Evolutionary conservation across 163 green algal genomes (phyloP), one percentile per base, ranked within the genome.

Genomic region (Picocystis sp.): DNA sequence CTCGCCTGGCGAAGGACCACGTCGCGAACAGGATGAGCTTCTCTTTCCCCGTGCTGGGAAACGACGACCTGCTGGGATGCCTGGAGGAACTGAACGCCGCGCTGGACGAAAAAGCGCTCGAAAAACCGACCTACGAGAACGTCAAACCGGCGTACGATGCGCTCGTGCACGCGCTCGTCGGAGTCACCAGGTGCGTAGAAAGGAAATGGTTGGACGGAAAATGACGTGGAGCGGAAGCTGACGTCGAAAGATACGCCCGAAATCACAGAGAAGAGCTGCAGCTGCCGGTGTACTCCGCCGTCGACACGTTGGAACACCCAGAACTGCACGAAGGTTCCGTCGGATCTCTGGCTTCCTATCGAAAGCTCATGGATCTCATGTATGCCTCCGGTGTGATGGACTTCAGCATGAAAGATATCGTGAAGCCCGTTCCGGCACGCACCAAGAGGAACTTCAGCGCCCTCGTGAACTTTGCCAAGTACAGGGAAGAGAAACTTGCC

Each of bases 291-390:
- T 92, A 92, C 56, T 63, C n/a, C 22, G 79, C 79, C 1, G 83
- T 89, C 19, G 79, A 83, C 34, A 75, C 58, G 1, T 72, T 94
- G 34, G 83, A 94, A 60, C 93, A 77, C 55, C 84, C 85, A 11
- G 87, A 96, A 73, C 77, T 96, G 42, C 83, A 96, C 61, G 84
- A 94, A 38, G 83, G 93, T 50, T 86, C 77, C 34, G 89, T 94
- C n/a, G 75, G 78, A n/a, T 69, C 67, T 24, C 61, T 88, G 41
- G 80, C 80, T 50, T 93, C 93, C 58, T 61, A 78, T 24, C 50
- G 65, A 10, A 64, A 79, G 35, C 56, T 90, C 6, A 58, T 35
- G 3, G 72, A 78, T 52, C 74, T 94, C 2, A 74, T 94, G 61
- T 11, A 51, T 2, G 69, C 78, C n/a, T 77, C 72, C 2, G 85